Base-by-base conservation (phyloP, 2,329 filamentous ascomycete species). In the Coleophoma eucalyptorum region DNA sequence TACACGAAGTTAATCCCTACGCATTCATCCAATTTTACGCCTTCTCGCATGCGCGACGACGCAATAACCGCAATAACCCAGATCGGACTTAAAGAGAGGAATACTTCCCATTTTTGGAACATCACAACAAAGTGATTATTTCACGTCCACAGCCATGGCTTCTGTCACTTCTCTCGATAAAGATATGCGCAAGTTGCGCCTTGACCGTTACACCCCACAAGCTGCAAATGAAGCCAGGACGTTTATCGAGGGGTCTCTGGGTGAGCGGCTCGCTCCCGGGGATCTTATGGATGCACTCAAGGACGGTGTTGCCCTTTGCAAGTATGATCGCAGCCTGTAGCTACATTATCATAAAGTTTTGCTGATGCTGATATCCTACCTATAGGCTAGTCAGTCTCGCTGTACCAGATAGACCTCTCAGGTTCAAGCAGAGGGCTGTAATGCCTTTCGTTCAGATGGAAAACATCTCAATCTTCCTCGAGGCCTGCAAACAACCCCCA, bases 401-500 rank as follows among this genome's bases (percentile, higher is more conserved):
- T 32, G 70, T 87, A 35, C 88, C 89, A 21, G 81, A 86, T 15
- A 26, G 26, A 26, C 89, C 89, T 32, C 81, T 96, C 71, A 90
- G 87, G 68, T 97, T 88, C 80, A 97, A 97, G 72, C 79, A 58
- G 8, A 63, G 87, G 65, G 96, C 92, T 1, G 73, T 84, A 38
- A 97, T 97, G 93, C 94, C 94, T 0, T 99, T 99, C 67, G 93
- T 97, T 38, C 94, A 99, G 71, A 97, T 97, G 92, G 94, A 99
- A 70, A 99, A 99, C 68, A 97, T 99, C 65, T 95, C 92, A 4
- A 90, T 96, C 66, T 99, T 97, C 72, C 83, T 99, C 49, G 84
- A 83, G 64, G 91, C 90, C 53, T 96, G 92, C 74, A 89, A 96
- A 70, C 76, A 81, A 46, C 83, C 89, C 21, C 94, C 94, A 0